Evolutionary conservation across 176 grass and related monocot species (phyloP).

Genomic region (Musa itinerans): DNA sequence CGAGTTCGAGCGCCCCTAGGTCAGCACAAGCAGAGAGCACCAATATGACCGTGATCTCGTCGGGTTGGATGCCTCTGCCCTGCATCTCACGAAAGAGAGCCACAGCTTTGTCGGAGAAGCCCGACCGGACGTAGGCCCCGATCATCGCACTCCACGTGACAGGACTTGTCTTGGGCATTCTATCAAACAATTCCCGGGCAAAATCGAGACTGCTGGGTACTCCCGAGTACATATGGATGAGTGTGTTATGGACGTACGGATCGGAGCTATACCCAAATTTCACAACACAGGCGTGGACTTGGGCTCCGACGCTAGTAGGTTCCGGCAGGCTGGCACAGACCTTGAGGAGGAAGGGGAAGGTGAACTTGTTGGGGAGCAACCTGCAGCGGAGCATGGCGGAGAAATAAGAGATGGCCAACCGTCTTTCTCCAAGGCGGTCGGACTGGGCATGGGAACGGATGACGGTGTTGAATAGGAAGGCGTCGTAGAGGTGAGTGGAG

Average conservation of each 20-base stretch:
- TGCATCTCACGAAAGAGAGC: slow-evolving; percentile 55
- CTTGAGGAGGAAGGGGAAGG: slow-evolving; percentile 30
- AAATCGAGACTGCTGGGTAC: slow-evolving; percentile 1
- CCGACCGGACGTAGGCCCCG: slow-evolving; percentile 45
- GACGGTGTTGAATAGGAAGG: slow-evolving; percentile 49
- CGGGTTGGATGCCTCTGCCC: slow-evolving; percentile 21
- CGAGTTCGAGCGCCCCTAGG: slow-evolving; percentile 59
- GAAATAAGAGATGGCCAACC: slow-evolving; percentile 1
- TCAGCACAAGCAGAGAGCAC: slow-evolving; percentile 45
- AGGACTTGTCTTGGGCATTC: slow-evolving; percentile 28
- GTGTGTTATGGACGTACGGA: slow-evolving; percentile 22
- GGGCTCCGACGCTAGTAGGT: background rate
- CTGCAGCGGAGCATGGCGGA: slow-evolving; percentile 16
- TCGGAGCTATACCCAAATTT: slow-evolving; percentile 13
- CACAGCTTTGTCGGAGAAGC: slow-evolving; percentile 36
- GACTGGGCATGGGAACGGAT: slow-evolving; percentile 29
- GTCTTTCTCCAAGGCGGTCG: background rate
- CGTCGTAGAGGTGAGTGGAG: slow-evolving; percentile 14
- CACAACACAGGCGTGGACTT: slow-evolving; percentile 18
- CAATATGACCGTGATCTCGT: slow-evolving; percentile 43
- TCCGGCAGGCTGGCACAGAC: slow-evolving; percentile 7
- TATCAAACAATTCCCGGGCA: slow-evolving; percentile 53
- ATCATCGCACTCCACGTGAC: slow-evolving; percentile 80
- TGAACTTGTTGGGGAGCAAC: slow-evolving; percentile 23
- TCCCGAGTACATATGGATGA: slow-evolving; percentile 18